Evolutionary conservation across 768 basidiomycete species (phyloP).

Genomic region (Mycena olivaceomarginata): DNA sequence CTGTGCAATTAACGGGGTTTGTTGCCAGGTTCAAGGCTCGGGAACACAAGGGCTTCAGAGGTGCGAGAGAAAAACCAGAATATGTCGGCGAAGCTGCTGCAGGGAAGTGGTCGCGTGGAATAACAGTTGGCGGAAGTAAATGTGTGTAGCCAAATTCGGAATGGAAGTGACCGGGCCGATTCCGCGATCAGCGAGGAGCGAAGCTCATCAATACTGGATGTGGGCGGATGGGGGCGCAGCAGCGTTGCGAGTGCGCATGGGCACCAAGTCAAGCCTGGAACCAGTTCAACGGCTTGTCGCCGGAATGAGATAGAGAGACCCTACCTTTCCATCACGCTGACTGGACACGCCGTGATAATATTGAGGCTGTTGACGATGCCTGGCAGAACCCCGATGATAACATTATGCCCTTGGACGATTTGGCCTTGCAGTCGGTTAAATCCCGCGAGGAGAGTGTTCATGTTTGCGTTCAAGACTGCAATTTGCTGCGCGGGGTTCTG

Average conservation of each 20-base stretch:
- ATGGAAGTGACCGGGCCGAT: no score
- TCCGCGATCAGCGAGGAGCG: no score
- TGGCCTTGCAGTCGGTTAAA: slow-evolving; percentile 10
- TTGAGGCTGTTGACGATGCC: background rate
- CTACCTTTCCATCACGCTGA: slow-evolving; percentile 5
- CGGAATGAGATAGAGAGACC: background rate
- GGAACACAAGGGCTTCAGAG: no score
- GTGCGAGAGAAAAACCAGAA: no score
- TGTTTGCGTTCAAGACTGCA: slow-evolving; percentile 7
- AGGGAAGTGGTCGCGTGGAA: no score
- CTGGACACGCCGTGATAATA: background rate
- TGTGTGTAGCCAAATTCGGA: no score
- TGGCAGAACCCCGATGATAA: no score
- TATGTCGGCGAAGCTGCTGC: no score
- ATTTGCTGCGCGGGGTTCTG: background rate
- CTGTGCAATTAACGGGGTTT: no score
- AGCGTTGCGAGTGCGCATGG: slow-evolving; percentile 13
- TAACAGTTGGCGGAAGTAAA: no score
- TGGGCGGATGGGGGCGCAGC: slow-evolving; percentile 15
- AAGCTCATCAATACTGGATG: slow-evolving; percentile 16
- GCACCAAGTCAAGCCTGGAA: slow-evolving; percentile 22
- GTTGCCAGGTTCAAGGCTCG: no score
- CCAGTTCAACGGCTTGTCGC: background rate
- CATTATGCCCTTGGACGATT: background rate
- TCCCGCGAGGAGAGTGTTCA: slow-evolving; percentile 1